Evolutionary conservation across 164 flowering plant species (phyloP).

Genomic region (Magnolia kwangsiensis): DNA sequence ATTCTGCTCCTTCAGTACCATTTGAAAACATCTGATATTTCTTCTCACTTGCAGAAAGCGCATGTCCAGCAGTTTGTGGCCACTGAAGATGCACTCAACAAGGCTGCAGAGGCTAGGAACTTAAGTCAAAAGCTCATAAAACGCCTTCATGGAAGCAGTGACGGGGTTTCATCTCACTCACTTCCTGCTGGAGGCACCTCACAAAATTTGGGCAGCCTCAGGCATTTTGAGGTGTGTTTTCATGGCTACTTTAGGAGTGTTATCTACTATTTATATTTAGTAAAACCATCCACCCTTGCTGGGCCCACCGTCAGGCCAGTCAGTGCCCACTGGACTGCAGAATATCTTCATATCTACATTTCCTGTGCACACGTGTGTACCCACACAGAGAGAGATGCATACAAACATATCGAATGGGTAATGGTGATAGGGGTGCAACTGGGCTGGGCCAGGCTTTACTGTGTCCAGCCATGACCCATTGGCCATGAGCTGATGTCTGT

Average conservation of each 20-base stretch:
- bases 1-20: neutral
- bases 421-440: no score
- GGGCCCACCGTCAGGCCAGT: neutral
- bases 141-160: slow-evolving; percentile 67
- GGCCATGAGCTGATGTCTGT: no score
- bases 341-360: no score
- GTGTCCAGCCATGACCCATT: no score
- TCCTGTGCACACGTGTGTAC: no score
- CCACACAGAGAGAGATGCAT: no score
- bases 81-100: slow-evolving; percentile 96
- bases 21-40: neutral
- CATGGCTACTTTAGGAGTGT: neutral
- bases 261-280: neutral
- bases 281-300: neutral
- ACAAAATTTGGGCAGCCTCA: slow-evolving; percentile 72
- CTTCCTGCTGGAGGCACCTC: slow-evolving; percentile 50
- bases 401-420: no score
- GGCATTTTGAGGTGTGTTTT: slow-evolving; percentile 76
- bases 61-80: slow-evolving; percentile 98
- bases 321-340: no score
- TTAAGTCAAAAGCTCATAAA: slow-evolving; percentile 62
- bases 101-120: slow-evolving; percentile 91
- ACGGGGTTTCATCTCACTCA: slow-evolving; percentile 41
- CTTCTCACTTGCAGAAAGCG: slow-evolving; percentile 67
- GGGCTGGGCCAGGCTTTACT: no score